Evolutionary conservation across 176 grass and related monocot species (phyloP), one percentile per base, ranked within the genome.

Genomic region (Themeda triandra): DNA sequence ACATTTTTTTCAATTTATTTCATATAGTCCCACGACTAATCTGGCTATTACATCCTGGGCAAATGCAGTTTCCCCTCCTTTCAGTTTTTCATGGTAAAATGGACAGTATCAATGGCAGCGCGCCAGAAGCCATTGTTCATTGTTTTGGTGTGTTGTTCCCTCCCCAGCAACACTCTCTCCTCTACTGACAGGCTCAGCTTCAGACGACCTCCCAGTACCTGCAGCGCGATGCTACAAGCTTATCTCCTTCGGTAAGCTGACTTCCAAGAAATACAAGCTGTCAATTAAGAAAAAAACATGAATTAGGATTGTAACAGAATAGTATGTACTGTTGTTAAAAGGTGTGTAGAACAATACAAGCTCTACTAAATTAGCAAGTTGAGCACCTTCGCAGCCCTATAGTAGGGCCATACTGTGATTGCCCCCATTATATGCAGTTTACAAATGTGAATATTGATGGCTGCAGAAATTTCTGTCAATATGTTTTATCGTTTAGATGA

Each of bases 251-350:
- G 96, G 96, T 13, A 99, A 82, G 56, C 96, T 99, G 81, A 94
- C 88, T 51, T 96, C 93, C 89, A 99, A 74, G 86, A 99, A 96
- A 83, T 98, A 98, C 70, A 95, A 92, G 75, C 96, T 98, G 91
- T n/a, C 56, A 67, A 91, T 64, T 65, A 29, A 51, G 41, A 6
- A 48, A 56, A 86, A 53, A 64, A 59, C 30, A 48, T 14, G 54
- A 67, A 62, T 84, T 70, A 83, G 75, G 59, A 56, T 83, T 66
- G 67, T 73, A 86, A 67, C 23, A 74, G 67, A 86, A 83, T 60
- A 72, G n/a, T 31, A 58, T 29, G 5, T 60, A 33, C 31, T 35
- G 12, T 13, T 58, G 71, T 32, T 44, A 44, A 51, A 62, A 81
- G 29, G 51, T 10, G 4, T 80, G 79, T 39, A 48, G 21, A 73